These are phyloP conservation scores for Helminthosporium solani DNA, from an alignment of 2,329 filamentous ascomycete genomes.

Conservation along the genomic window DNA sequence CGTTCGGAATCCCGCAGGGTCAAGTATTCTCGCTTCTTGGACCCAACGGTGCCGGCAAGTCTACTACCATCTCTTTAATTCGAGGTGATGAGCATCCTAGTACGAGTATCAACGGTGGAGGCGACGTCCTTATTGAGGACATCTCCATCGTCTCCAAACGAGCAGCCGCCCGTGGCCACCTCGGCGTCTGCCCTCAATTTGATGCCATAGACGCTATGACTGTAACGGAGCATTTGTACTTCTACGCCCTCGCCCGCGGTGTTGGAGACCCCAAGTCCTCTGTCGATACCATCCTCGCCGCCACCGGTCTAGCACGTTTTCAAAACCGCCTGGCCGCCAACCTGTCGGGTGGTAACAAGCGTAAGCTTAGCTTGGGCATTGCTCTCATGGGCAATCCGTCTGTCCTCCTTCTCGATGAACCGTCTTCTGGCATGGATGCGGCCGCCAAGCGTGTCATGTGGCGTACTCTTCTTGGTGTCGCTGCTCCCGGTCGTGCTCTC, in stretches of 20 bases:
- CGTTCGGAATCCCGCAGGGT: slow-evolving; percentile 75
- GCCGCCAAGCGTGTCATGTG: slow-evolving; percentile 92
- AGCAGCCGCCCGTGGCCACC: slow-evolving; percentile 68
- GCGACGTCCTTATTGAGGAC: slow-evolving; percentile 78
- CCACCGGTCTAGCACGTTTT: slow-evolving; percentile 75
- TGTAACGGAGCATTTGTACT: slow-evolving; percentile 78
- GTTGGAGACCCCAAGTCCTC: slow-evolving; percentile 75
- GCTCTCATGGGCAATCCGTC: slow-evolving; percentile 90
- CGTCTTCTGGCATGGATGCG: slow-evolving; percentile 84
- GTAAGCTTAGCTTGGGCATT: slow-evolving; percentile 87
- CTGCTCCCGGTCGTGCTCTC: slow-evolving; percentile 70
- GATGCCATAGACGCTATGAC: slow-evolving; percentile 87
- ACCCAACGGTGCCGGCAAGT: slow-evolving; percentile 89
- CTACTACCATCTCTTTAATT: slow-evolving; percentile 84
- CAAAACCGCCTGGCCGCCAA: slow-evolving; percentile 72
- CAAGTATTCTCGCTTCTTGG: slow-evolving; percentile 89
- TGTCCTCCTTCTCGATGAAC: slow-evolving; percentile 86
- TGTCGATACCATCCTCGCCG: slow-evolving; percentile 73
- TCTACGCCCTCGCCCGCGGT: slow-evolving; percentile 84
- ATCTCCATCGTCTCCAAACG: slow-evolving; percentile 72
- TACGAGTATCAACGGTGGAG: slow-evolving; percentile 56
- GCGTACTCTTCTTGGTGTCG: slow-evolving; percentile 74
- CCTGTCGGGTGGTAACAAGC: slow-evolving; percentile 86
- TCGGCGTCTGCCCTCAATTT: slow-evolving; percentile 84
- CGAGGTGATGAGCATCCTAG: slow-evolving; percentile 82